phyloP scores from a whole-genome alignment of 1,284 basidiomycete species.

The Polyporus tsugae region DNA sequence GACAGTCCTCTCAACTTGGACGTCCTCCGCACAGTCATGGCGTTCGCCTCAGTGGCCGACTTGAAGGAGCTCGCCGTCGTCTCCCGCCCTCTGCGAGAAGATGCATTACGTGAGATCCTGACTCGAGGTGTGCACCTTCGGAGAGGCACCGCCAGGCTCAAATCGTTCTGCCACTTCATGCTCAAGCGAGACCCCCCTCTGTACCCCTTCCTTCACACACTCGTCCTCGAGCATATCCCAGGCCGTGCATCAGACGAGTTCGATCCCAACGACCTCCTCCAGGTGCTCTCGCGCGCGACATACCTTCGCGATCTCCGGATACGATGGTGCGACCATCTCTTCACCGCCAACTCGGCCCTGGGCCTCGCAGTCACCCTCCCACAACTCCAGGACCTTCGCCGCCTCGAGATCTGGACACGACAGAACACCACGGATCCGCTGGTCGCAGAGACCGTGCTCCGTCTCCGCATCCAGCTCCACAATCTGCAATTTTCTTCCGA shows the following conservation, averaged over 20 bases:
- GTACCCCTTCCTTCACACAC: conserved; percentile 16
- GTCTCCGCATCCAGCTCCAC: conserved; percentile 4
- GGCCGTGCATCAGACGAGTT: not conserved
- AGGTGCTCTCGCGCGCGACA: conserved; percentile 3
- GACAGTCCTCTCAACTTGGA: conserved; percentile 16
- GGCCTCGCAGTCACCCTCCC: conserved; percentile 11
- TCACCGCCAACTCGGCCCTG: not conserved
- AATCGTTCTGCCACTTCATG: conserved; percentile 18
- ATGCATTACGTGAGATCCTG: conserved; percentile 20
- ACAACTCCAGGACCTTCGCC: conserved; percentile 1
- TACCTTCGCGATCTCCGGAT: conserved; percentile 14
- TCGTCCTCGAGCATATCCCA: conserved; percentile 11
- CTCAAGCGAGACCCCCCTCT: not conserved
- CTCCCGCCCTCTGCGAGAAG: conserved; percentile 10
- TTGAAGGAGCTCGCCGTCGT: conserved; percentile 11
- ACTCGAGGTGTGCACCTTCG: conserved; percentile 12
- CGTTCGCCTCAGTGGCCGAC: not conserved
- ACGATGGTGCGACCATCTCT: conserved; percentile 12
- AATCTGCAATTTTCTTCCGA: not conserved
- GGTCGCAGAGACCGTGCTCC: conserved; percentile 9
- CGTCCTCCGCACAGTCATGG: conserved; percentile 18
- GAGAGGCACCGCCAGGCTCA: not conserved
- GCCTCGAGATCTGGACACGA: conserved; percentile 1
- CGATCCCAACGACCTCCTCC: conserved; percentile 5
- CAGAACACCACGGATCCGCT: not conserved